These are phyloP conservation scores for Phragmites australis DNA, from an alignment of 176 grass and related monocot species.

Conservation along the genomic window DNA sequence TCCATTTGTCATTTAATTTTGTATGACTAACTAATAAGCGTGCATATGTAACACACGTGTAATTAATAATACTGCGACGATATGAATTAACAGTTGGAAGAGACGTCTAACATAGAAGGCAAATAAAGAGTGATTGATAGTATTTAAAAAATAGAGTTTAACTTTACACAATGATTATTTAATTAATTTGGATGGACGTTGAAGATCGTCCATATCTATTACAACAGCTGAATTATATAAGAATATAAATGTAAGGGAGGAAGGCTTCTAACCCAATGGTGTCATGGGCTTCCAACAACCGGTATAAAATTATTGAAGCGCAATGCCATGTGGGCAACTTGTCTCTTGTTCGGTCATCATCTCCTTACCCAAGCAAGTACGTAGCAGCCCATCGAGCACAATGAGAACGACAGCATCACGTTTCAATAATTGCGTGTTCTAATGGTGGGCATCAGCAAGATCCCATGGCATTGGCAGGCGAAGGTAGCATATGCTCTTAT, in stretches of 20 bases:
- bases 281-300: constrained; percentile 9
- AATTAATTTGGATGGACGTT: too few species aligned
- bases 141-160: too few species aligned
- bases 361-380: not conserved
- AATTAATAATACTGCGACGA: too few species aligned
- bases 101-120: too few species aligned
- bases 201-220: too few species aligned
- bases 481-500: constrained; percentile 39
- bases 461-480: constrained; percentile 11
- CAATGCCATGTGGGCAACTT: not conserved
- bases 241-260: not conserved
- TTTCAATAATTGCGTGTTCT: constrained; percentile 17
- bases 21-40: too few species aligned
- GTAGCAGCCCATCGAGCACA: not conserved
- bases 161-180: too few species aligned
- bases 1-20: not conserved
- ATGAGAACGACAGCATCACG: constrained; percentile 28
- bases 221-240: too few species aligned
- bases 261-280: not conserved
- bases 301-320: not conserved
- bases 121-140: too few species aligned
- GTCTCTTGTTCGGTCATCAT: constrained; percentile 12
- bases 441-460: not conserved
- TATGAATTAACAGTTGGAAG: too few species aligned
- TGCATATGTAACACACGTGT: too few species aligned